Evolutionary conservation across 2,329 filamentous ascomycete species (phyloP).

Genomic region (Diaporthe citri): DNA sequence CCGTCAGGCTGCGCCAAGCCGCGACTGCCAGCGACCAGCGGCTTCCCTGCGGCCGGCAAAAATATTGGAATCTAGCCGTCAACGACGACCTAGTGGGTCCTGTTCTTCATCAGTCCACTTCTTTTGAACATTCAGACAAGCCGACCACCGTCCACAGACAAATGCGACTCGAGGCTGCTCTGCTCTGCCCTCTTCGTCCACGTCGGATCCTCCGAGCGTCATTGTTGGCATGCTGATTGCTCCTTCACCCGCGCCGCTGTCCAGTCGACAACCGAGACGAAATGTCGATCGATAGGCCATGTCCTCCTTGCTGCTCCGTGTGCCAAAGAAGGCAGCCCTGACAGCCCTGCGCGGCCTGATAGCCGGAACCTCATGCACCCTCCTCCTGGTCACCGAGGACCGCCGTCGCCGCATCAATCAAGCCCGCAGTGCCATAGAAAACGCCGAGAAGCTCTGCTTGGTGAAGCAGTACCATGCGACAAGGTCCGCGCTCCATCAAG

Average conservation of each 20-base stretch:
- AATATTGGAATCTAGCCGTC: conserved; percentile 27
- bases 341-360: conserved; percentile 59
- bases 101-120: conserved; percentile 17
- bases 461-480: conserved; percentile 54
- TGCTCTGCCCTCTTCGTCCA: neutral
- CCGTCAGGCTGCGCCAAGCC: conserved; percentile 1
- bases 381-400: conserved; percentile 59
- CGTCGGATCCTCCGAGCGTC: neutral
- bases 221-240: conserved; percentile 32
- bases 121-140: conserved; percentile 23
- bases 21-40: neutral
- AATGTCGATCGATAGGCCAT: conserved; percentile 44
- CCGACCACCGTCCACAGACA: conserved; percentile 5
- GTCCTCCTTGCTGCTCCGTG: conserved; percentile 52
- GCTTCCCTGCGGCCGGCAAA: conserved; percentile 32
- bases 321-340: conserved; percentile 60
- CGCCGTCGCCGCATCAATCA: conserved; percentile 59
- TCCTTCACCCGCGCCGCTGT: conserved; percentile 18
- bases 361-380: conserved; percentile 59
- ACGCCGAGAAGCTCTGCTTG: conserved; percentile 55
- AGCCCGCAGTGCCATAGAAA: conserved; percentile 53
- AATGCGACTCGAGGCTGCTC: neutral
- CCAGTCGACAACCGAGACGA: conserved; percentile 39
- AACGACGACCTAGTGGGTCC: conserved; percentile 22
- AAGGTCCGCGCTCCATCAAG: conserved; percentile 43